Conservation (phyloP, 2,329 filamentous ascomycete genomes). For the Raffaelea deltoideospora region DNA sequence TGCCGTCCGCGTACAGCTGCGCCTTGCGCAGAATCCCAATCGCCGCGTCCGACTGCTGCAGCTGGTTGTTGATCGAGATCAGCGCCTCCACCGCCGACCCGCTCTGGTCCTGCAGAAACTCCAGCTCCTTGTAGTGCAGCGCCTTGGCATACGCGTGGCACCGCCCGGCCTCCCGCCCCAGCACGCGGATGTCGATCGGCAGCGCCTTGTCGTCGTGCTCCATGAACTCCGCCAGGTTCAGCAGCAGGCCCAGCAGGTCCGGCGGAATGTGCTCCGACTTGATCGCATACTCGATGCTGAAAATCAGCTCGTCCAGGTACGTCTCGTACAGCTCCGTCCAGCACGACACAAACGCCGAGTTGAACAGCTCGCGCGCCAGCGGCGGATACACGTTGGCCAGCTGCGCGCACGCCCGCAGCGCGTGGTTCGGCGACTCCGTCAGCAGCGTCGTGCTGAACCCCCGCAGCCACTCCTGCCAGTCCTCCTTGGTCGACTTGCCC, state of each 20-base stretch:
- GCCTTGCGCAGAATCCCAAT: slow-evolving; percentile 96
- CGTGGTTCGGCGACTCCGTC: slow-evolving; percentile 90
- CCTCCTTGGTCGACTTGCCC: slow-evolving; percentile 92
- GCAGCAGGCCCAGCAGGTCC: slow-evolving; percentile 80
- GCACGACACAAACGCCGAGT: slow-evolving; percentile 96
- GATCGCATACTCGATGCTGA: slow-evolving; percentile 88
- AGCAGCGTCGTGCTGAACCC: slow-evolving; percentile 90
- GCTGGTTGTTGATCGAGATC: slow-evolving; percentile 98
- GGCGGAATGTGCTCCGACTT: slow-evolving; percentile 92
- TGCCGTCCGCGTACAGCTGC: slow-evolving; percentile 82
- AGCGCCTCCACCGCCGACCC: slow-evolving; percentile 89
- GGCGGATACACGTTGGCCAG: slow-evolving; percentile 85
- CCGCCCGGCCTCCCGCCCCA: slow-evolving; percentile 87
- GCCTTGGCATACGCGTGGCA: slow-evolving; percentile 98
- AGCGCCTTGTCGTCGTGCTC: slow-evolving; percentile 98
- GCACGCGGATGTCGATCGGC: slow-evolving; percentile 87
- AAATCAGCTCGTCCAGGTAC: slow-evolving; percentile 91
- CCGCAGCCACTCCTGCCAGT: slow-evolving; percentile 98
- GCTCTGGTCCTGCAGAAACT: slow-evolving; percentile 96
- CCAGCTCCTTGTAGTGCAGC: slow-evolving; percentile 94
- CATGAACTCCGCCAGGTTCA: slow-evolving; percentile 99
- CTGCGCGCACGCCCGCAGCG: slow-evolving; percentile 80
- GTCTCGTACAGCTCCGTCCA: slow-evolving; percentile 97
- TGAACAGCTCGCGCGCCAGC: slow-evolving; percentile 86
- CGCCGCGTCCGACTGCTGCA: slow-evolving; percentile 95